phyloP scores from a whole-genome alignment of 73 alveolate species.

The Paramecium bursaria region DNA sequence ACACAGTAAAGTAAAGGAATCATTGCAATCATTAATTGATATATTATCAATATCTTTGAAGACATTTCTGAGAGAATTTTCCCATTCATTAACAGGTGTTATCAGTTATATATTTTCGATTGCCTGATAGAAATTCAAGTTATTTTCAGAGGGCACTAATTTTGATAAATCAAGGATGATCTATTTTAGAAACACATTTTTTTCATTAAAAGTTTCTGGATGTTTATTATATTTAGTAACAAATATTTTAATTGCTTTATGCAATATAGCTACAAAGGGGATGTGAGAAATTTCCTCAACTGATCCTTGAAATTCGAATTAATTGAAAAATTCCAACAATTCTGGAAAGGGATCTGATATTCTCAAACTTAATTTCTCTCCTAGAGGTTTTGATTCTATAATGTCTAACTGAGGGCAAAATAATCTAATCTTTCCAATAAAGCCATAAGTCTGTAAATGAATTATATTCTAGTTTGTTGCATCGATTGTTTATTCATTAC shows the following conservation, averaged over 20 bases:
- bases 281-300: constrained; percentile 80
- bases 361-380: constrained; percentile 84
- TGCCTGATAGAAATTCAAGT: constrained; percentile 90
- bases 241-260: constrained; percentile 81
- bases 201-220: constrained; percentile 80
- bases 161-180: constrained; percentile 72
- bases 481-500: constrained; percentile 70
- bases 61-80: neutral
- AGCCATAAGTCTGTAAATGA: constrained; percentile 86
- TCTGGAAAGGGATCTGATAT: constrained; percentile 87
- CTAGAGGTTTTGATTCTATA: constrained; percentile 85
- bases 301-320: constrained; percentile 80
- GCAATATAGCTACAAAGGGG: constrained; percentile 89
- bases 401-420: constrained; percentile 84
- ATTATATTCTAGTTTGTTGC: constrained; percentile 68
- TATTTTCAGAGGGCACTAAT: constrained; percentile 75
- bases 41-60: constrained; percentile 64
- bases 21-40: constrained; percentile 54
- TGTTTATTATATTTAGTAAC: constrained; percentile 76
- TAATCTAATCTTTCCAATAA: constrained; percentile 84
- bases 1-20: constrained; percentile 60
- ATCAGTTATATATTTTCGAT: constrained; percentile 77
- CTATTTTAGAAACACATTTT: constrained; percentile 76
- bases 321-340: constrained; percentile 75
- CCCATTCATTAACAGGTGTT: constrained; percentile 68